A percentile compares a stretch with the other conserved stretches of the same genome.
Conservation (phyloP, 176 grass and related monocot genomes). For the Rhynchospora breviuscula region DNA sequence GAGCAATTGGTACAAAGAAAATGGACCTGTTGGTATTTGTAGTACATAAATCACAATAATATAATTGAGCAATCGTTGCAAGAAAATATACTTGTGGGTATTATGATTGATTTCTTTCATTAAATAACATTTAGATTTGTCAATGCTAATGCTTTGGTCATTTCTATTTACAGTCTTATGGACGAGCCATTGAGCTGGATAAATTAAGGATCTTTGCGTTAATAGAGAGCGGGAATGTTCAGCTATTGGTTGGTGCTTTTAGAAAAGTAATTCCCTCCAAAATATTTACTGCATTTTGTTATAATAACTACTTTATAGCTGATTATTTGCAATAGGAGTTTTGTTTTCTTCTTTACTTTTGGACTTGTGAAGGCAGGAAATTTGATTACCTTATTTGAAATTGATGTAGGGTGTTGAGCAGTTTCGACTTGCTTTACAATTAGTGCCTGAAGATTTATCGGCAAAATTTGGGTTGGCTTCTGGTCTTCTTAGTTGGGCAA, state of each 20-base stretch:
- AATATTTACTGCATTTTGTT: conserved; percentile 1
- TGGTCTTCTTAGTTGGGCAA: conserved; percentile 79
- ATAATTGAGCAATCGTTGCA: neutral
- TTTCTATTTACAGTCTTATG: conserved; percentile 68
- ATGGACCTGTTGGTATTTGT: neutral
- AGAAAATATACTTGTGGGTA: neutral
- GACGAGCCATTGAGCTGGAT: conserved; percentile 81
- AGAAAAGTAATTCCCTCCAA: conserved; percentile 65
- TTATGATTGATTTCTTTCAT: neutral
- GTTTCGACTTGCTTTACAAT: conserved; percentile 63
- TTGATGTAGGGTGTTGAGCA: conserved; percentile 77
- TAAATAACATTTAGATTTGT: neutral
- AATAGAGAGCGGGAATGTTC: conserved; percentile 90
- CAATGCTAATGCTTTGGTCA: conserved; percentile 30
- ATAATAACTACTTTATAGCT: neutral
- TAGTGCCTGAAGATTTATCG: conserved; percentile 70
- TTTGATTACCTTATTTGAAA: conserved; percentile 19
- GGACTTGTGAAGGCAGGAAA: neutral
- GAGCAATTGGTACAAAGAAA: neutral
- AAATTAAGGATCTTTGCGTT: conserved; percentile 70
- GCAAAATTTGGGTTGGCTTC: conserved; percentile 83
- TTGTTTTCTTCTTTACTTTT: neutral
- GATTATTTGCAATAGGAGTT: neutral
- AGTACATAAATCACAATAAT: neutral
- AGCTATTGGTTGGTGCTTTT: conserved; percentile 84